These are phyloP conservation scores for Tetrahymena borealis DNA, from an alignment of 73 alveolate genomes.

Conservation along the genomic window DNA sequence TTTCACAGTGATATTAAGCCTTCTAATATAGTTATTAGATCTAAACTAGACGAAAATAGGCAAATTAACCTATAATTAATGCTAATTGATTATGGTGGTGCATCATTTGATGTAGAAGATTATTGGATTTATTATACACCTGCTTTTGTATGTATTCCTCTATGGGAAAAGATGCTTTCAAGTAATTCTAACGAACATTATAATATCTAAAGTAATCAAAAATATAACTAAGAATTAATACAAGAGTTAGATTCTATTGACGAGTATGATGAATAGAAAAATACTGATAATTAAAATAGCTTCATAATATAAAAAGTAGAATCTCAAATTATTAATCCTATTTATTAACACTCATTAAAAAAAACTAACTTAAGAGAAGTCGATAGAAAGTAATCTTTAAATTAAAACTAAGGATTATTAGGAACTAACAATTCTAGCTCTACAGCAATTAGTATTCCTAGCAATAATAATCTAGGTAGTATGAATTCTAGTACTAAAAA, in stretches of 20 bases:
- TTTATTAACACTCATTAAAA: not conserved
- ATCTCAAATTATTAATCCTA: not conserved
- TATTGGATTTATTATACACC: not conserved
- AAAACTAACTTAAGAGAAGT: not conserved
- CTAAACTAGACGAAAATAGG: not conserved
- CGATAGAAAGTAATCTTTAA: not conserved
- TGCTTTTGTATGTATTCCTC: not conserved
- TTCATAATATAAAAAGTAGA: not conserved
- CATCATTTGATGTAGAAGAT: not conserved
- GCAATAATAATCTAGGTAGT: too few species aligned
- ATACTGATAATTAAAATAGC: not conserved
- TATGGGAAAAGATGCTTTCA: not conserved
- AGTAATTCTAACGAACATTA: not conserved
- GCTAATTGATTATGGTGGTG: not conserved
- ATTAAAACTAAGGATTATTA: not conserved
- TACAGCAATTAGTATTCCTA: not conserved
- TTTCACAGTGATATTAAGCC: not conserved
- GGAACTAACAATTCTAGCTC: not conserved
- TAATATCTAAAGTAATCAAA: not conserved
- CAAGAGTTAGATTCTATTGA: not conserved
- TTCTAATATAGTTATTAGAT: not conserved
- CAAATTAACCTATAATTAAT: not conserved
- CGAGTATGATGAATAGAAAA: not conserved
- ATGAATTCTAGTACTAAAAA: too few species aligned
- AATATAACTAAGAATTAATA: not conserved